A percentile compares a stretch with the other conserved stretches of the same genome.
Conservation (phyloP, 768 basidiomycete genomes). For the Russula vinacea region DNA sequence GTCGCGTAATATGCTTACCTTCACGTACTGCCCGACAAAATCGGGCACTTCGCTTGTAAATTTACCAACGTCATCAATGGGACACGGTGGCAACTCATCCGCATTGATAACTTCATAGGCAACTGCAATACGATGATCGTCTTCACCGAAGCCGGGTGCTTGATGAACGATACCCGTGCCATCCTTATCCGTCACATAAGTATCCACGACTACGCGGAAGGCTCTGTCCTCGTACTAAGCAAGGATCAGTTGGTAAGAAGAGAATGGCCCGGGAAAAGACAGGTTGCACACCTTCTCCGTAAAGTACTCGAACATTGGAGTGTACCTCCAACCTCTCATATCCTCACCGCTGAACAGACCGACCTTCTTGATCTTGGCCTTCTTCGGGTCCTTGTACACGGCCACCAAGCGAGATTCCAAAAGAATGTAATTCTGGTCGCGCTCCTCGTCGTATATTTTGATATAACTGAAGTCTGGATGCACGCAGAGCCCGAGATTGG, state of each 20-base stretch:
- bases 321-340: slow-evolving; percentile 95
- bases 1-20: slow-evolving; percentile 47
- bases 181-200: slow-evolving; percentile 88
- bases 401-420: slow-evolving; percentile 83
- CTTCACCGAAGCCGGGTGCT: slow-evolving; percentile 97
- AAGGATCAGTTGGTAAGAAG: slow-evolving; percentile 2
- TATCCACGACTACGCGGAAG: slow-evolving; percentile 84
- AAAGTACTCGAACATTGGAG: slow-evolving; percentile 95
- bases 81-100: slow-evolving; percentile 95
- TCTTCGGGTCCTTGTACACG: slow-evolving; percentile 95
- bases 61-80: slow-evolving; percentile 83
- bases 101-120: slow-evolving; percentile 75
- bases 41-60: slow-evolving; percentile 91
- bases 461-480: slow-evolving; percentile 95
- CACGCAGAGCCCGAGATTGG: slow-evolving; percentile 92
- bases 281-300: slow-evolving; percentile 69
- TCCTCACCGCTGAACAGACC: slow-evolving; percentile 85
- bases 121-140: slow-evolving; percentile 92
- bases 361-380: slow-evolving; percentile 92
- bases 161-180: slow-evolving; percentile 99
- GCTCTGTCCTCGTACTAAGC: slow-evolving; percentile 84
- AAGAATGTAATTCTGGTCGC: slow-evolving; percentile 85
- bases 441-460: slow-evolving; percentile 91
- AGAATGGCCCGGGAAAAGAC: background rate
- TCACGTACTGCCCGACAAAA: slow-evolving; percentile 84